A percentile compares a stretch with the other conserved stretches of the same genome.
Evolutionary conservation across 371 early-diverging fungal species (phyloP).

Genomic region (Lichtheimia hyalospora): DNA sequence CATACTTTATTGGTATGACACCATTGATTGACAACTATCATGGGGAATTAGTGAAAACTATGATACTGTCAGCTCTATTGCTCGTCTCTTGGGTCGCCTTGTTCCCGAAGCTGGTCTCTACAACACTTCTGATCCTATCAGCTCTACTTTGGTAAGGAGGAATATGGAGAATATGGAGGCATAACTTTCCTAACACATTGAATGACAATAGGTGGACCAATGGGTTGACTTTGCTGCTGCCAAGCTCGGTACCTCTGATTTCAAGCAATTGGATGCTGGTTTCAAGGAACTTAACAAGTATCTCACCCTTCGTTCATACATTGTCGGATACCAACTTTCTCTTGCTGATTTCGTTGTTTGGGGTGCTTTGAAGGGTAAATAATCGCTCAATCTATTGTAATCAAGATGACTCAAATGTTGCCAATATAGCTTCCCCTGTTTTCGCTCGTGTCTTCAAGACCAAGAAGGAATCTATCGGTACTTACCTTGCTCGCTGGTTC

Average conservation of each 20-base stretch:
- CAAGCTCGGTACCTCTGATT: conserved; percentile 63
- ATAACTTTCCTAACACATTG: not conserved
- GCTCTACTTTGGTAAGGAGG: conserved; percentile 36
- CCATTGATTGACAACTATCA: too few species aligned
- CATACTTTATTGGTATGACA: too few species aligned
- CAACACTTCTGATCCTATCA: conserved; percentile 38
- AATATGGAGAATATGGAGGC: not conserved
- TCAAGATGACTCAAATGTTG: not conserved
- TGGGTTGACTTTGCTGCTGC: conserved; percentile 67
- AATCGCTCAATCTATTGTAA: not conserved
- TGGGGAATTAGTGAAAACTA: conserved; percentile 31
- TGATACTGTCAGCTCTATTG: conserved; percentile 44
- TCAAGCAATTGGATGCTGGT: conserved; percentile 69
- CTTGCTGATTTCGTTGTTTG: conserved; percentile 87
- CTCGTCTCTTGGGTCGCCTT: conserved; percentile 39
- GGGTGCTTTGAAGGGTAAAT: conserved; percentile 79
- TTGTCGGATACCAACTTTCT: conserved; percentile 78
- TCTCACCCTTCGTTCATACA: conserved; percentile 77
- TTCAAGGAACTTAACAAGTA: conserved; percentile 75
- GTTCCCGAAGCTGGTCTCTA: conserved; percentile 42
- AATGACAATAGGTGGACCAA: conserved; percentile 49
- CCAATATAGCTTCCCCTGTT: conserved; percentile 62
- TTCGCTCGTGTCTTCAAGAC: conserved; percentile 81
- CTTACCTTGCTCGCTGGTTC: conserved; percentile 86
- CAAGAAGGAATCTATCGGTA: conserved; percentile 66